Conservation (phyloP, 306 rosid genomes). For the Parietaria judaica region DNA sequence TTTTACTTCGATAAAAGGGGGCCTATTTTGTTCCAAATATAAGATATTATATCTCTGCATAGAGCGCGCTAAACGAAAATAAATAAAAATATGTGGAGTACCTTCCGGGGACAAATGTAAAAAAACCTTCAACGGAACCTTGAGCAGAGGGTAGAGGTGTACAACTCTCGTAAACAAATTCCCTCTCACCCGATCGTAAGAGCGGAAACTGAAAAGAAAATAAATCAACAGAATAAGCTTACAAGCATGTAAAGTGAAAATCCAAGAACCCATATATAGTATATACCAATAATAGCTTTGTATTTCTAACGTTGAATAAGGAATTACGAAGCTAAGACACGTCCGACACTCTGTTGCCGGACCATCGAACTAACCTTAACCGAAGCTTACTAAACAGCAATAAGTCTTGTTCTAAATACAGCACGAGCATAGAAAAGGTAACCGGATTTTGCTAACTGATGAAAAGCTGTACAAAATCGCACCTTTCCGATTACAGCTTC, state of each 20-base stretch:
- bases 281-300: neutral
- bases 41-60: no score
- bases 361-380: neutral
- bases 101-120: slow-evolving; percentile 96
- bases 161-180: slow-evolving; percentile 79
- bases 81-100: slow-evolving; percentile 15
- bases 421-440: neutral
- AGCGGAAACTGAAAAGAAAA: slow-evolving; percentile 65
- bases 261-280: neutral
- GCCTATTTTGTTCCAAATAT: no score
- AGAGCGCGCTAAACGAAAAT: no score
- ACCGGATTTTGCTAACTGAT: neutral
- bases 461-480: slow-evolving; percentile 3
- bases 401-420: neutral
- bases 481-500: slow-evolving; percentile 92
- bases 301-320: neutral
- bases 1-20: no score
- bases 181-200: slow-evolving; percentile 51
- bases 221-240: slow-evolving; percentile 2
- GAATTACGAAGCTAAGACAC: neutral
- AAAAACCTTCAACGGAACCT: slow-evolving; percentile 84
- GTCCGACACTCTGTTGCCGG: neutral
- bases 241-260: slow-evolving; percentile 1
- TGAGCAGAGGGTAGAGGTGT: slow-evolving; percentile 35
- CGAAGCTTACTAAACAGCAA: neutral